A percentile compares a stretch with the other conserved stretches of the same genome.
These are phyloP conservation scores for Plasmodium ovale DNA, from an alignment of 169 alveolate genomes.

Conservation along the genomic window DNA sequence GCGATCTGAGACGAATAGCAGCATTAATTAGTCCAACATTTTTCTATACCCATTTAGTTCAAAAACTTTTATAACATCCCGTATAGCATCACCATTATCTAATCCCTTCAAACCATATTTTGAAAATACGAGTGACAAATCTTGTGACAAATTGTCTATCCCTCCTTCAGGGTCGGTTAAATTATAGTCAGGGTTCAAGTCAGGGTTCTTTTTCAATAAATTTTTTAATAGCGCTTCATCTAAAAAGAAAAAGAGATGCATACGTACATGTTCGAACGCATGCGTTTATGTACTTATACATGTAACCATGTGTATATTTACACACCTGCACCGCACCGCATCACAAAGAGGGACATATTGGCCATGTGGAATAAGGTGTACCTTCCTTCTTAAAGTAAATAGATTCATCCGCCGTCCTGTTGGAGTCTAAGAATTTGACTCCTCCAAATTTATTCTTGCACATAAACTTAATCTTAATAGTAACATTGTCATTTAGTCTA, in stretches of 20 bases:
- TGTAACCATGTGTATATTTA: too few species aligned
- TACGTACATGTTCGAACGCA: too few species aligned
- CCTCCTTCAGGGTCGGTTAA: slow-evolving; percentile 37
- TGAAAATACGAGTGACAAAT: slow-evolving; percentile 66
- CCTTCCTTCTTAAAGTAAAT: slow-evolving; percentile 83
- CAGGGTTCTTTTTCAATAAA: slow-evolving; percentile 81
- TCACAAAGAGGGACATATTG: neutral
- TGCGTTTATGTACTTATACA: too few species aligned
- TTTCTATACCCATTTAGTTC: slow-evolving; percentile 71
- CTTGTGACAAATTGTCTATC: slow-evolving; percentile 40
- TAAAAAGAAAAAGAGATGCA: slow-evolving; percentile 18
- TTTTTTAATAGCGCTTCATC: slow-evolving; percentile 81
- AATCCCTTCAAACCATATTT: slow-evolving; percentile 65
- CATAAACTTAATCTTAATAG: slow-evolving; percentile 40
- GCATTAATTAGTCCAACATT: slow-evolving; percentile 21
- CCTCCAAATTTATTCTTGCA: slow-evolving; percentile 72
- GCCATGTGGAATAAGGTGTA: neutral
- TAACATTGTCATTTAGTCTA: slow-evolving; percentile 30
- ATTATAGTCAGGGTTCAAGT: slow-evolving; percentile 78
- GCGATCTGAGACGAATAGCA: neutral
- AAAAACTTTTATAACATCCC: slow-evolving; percentile 60
- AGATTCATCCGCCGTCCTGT: slow-evolving; percentile 80
- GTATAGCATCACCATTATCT: slow-evolving; percentile 26
- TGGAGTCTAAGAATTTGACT: slow-evolving; percentile 80
- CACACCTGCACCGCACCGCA: neutral